These are phyloP conservation scores for Ensete glaucum DNA, from an alignment of 176 grass and related monocot genomes.

Conservation along the genomic window DNA sequence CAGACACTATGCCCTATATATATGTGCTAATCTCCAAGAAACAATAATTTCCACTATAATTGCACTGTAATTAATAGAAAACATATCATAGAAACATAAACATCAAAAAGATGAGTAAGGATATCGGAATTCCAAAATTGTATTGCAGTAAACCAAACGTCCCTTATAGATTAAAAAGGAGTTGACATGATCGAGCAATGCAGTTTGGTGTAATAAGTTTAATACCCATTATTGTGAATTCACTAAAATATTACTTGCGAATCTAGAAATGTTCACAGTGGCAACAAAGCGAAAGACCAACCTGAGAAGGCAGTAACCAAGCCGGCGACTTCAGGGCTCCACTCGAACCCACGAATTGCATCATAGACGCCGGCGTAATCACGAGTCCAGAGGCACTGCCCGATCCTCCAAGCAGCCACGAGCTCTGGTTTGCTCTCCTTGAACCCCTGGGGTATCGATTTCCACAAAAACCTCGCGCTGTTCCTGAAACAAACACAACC, in stretches of 20 bases:
- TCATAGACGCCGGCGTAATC: constrained; percentile 61
- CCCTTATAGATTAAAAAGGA: too few species aligned
- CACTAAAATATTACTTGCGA: background rate
- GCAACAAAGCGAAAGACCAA: constrained; percentile 14
- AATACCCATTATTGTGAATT: too few species aligned
- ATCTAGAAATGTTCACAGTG: constrained; percentile 2
- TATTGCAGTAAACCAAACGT: too few species aligned
- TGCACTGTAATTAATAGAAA: too few species aligned
- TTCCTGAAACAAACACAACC: constrained; percentile 38
- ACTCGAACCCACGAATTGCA: constrained; percentile 48
- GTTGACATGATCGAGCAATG: background rate
- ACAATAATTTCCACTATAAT: too few species aligned
- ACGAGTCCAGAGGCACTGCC: constrained; percentile 88
- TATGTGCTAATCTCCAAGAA: too few species aligned
- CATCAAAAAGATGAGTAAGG: too few species aligned
- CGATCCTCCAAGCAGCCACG: constrained; percentile 61
- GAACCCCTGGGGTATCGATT: constrained; percentile 60
- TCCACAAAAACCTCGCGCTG: constrained; percentile 87
- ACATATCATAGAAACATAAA: too few species aligned
- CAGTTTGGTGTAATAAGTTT: background rate
- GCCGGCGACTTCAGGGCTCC: constrained; percentile 46
- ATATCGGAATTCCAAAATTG: too few species aligned
- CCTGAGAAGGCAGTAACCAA: constrained; percentile 64
- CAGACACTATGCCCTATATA: too few species aligned
- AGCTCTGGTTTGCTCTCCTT: constrained; percentile 76